phyloP scores from a whole-genome alignment of 176 grass and related monocot species.

The Saccharum officinarum region DNA sequence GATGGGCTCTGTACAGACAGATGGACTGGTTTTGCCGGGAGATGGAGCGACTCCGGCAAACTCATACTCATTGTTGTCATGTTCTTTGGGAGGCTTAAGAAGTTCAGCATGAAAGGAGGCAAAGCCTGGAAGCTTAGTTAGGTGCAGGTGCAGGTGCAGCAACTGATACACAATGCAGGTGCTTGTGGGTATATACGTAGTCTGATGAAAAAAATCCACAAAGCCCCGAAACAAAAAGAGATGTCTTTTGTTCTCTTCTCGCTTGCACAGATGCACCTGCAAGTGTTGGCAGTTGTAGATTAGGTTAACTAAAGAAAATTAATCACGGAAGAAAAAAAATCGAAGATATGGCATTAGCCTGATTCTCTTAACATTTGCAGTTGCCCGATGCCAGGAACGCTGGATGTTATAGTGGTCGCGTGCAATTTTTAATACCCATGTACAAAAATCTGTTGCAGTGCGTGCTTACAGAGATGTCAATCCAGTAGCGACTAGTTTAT shows the following conservation, averaged over 20 bases:
- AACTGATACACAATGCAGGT: neutral
- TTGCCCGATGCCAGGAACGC: too few species aligned
- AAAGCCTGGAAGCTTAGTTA: conserved; percentile 66
- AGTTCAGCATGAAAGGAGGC: conserved; percentile 55
- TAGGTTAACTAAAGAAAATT: neutral
- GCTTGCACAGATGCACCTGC: neutral
- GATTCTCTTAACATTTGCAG: conserved; percentile 4
- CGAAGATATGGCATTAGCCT: neutral
- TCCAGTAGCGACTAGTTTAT: too few species aligned
- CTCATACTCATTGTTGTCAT: conserved; percentile 57
- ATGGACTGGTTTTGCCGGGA: conserved; percentile 48
- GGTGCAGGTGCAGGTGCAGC: conserved; percentile 42
- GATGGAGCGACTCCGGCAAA: conserved; percentile 60
- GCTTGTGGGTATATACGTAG: too few species aligned
- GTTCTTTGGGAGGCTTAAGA: conserved; percentile 64
- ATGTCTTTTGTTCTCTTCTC: neutral
- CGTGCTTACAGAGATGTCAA: too few species aligned
- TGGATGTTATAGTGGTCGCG: too few species aligned
- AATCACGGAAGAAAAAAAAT: conserved; percentile 2
- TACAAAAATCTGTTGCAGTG: too few species aligned
- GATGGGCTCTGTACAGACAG: conserved; percentile 41
- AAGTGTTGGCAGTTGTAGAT: conserved; percentile 6
- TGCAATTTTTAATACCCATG: too few species aligned
- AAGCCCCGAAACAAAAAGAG: neutral
- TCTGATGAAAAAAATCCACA: neutral